Evolutionary conservation across 148 eudicot genomes (phyloP).

Genomic region (Salicornia ramosissima): DNA sequence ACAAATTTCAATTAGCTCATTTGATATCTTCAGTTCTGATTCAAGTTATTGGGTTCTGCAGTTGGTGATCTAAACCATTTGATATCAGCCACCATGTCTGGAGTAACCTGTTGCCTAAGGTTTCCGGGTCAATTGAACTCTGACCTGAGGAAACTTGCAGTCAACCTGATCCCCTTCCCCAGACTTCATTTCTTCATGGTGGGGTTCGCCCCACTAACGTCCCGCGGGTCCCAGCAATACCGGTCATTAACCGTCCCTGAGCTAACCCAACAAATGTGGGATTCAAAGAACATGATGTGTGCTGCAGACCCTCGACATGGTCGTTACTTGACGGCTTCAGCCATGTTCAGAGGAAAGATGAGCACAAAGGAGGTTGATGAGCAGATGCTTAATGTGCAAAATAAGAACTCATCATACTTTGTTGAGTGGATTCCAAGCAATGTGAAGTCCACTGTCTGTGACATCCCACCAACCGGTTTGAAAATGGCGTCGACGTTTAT

Average conservation of each 20-base stretch:
- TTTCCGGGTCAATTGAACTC: conserved; percentile 77
- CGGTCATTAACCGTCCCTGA: conserved; percentile 59
- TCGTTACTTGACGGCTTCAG: conserved; percentile 72
- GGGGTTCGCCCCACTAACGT: conserved; percentile 71
- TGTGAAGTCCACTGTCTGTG: conserved; percentile 74
- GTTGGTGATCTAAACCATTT: conserved; percentile 72
- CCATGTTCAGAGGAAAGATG: conserved; percentile 82
- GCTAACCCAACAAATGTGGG: conserved; percentile 86
- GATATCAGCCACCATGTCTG: conserved; percentile 76
- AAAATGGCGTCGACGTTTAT: conserved; percentile 78
- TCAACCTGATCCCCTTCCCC: conserved; percentile 69
- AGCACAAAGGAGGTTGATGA: conserved; percentile 89
- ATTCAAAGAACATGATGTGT: conserved; percentile 89
- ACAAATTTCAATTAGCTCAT: too few species aligned
- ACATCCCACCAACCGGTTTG: conserved; percentile 68
- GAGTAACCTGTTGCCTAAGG: conserved; percentile 65
- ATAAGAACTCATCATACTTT: conserved; percentile 82
- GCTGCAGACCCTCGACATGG: conserved; percentile 87
- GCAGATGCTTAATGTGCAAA: conserved; percentile 78
- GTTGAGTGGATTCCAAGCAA: conserved; percentile 87
- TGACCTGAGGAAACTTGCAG: conserved; percentile 64
- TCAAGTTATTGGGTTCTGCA: conserved; percentile 19
- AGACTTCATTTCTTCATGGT: conserved; percentile 84
- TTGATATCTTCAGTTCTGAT: not conserved
- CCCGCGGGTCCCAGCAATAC: conserved; percentile 67